Evolutionary conservation across 2,329 filamentous ascomycete genomes (phyloP).

Genomic region (Juglanconis oblonga): DNA sequence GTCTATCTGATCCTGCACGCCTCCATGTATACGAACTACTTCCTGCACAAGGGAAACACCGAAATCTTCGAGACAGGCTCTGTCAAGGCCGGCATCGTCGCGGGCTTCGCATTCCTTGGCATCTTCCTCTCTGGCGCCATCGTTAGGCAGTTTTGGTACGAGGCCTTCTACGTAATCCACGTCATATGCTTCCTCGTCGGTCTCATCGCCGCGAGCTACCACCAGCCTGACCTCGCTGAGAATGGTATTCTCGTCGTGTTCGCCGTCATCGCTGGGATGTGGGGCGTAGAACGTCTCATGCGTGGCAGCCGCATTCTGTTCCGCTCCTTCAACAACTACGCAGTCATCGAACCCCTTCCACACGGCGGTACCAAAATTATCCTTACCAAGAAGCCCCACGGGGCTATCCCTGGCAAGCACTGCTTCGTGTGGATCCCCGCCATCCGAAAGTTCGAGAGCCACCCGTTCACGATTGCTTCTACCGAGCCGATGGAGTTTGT

Average conservation of each 20-base stretch:
- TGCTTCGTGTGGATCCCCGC: slow-evolving; percentile 63
- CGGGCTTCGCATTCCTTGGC: slow-evolving; percentile 43
- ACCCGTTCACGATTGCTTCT: slow-evolving; percentile 61
- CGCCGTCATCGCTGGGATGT: slow-evolving; percentile 42
- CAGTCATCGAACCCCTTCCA: slow-evolving; percentile 50
- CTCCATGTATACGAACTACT: slow-evolving; percentile 40
- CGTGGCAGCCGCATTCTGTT: slow-evolving; percentile 41
- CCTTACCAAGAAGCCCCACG: slow-evolving; percentile 45
- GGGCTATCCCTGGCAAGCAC: slow-evolving; percentile 54
- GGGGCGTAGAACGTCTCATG: slow-evolving; percentile 49
- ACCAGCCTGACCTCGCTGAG: slow-evolving; percentile 45
- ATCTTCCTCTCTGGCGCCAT: slow-evolving; percentile 41
- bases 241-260: slow-evolving; percentile 39
- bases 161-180: slow-evolving; percentile 54
- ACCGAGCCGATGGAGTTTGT: slow-evolving; percentile 55
- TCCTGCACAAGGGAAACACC: slow-evolving; percentile 29
- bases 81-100: slow-evolving; percentile 47
- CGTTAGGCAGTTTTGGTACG: slow-evolving; percentile 49
- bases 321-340: slow-evolving; percentile 49
- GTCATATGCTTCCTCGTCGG: slow-evolving; percentile 46
- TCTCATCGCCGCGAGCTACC: slow-evolving; percentile 47
- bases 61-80: slow-evolving; percentile 32
- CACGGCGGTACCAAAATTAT: slow-evolving; percentile 54
- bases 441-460: slow-evolving; percentile 55
- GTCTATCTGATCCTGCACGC: slow-evolving; percentile 44